A percentile compares a stretch with the other conserved stretches of the same genome.
Conservation (phyloP, 1,284 basidiomycete species). For the Mycosarcoma maydis region DNA sequence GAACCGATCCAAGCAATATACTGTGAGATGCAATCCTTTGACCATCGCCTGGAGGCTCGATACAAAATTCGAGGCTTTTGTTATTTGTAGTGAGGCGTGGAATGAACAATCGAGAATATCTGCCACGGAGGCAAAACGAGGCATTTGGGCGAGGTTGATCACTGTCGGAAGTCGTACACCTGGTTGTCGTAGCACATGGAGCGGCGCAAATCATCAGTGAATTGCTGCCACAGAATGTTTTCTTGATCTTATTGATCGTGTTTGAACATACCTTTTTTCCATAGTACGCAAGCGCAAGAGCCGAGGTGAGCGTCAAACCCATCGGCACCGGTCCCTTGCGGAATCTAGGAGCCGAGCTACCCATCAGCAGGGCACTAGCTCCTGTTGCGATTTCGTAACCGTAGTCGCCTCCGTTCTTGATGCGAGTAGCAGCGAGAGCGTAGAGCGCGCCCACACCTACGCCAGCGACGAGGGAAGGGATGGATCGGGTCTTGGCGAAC, state of each 20-base stretch:
- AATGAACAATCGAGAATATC: no score
- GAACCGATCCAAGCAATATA: no score
- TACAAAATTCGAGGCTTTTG: no score
- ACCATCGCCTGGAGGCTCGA: no score
- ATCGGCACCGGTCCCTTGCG: conserved; percentile 80
- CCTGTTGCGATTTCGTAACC: conserved; percentile 76
- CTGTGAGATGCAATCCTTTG: no score
- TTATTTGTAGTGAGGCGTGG: neutral
- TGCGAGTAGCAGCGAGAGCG: conserved; percentile 68
- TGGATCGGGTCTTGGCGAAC: conserved; percentile 51
- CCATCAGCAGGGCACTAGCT: conserved; percentile 78
- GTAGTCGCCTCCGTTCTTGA: conserved; percentile 75
- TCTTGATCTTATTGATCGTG: neutral
- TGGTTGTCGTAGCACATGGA: neutral
- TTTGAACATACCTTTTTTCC: conserved; percentile 69
- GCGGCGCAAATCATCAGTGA: no score
- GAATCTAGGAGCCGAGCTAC: conserved; percentile 80
- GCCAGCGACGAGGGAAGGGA: conserved; percentile 81
- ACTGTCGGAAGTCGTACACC: conserved; percentile 56
- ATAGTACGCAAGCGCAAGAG: conserved; percentile 76
- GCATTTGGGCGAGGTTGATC: neutral
- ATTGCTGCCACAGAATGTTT: no score
- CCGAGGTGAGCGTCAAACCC: conserved; percentile 75
- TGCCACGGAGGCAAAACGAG: no score
- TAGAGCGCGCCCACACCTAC: conserved; percentile 78